phyloP scores from a whole-genome alignment of 1,284 basidiomycete genomes.

The Sphaerobolus stellatus region DNA sequence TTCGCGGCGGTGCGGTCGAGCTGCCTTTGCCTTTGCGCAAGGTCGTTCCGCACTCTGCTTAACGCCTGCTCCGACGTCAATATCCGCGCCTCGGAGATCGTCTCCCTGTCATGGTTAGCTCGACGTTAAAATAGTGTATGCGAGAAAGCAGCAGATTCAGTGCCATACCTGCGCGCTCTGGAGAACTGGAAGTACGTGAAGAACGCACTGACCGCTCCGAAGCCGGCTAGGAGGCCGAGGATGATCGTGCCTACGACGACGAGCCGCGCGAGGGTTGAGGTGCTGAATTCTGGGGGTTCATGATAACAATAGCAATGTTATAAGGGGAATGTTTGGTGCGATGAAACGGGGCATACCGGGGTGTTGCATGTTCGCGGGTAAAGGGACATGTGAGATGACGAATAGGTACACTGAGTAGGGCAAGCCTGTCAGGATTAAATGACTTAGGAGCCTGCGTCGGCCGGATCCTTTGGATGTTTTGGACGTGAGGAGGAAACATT shows the following conservation, averaged over 20 bases:
- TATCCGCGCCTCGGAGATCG: constrained; percentile 46
- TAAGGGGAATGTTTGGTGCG: background rate
- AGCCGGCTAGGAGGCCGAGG: constrained; percentile 70
- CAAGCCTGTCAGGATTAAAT: constrained; percentile 44
- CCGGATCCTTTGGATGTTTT: constrained; percentile 17
- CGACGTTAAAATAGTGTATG: background rate
- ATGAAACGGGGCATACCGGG: constrained; percentile 2
- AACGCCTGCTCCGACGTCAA: constrained; percentile 49
- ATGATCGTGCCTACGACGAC: constrained; percentile 72
- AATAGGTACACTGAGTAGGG: constrained; percentile 59
- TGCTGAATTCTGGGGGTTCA: constrained; percentile 44
- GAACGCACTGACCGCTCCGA: constrained; percentile 60
- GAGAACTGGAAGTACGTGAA: constrained; percentile 10
- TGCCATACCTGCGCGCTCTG: constrained; percentile 6
- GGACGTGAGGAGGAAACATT: constrained; percentile 58
- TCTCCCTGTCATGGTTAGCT: constrained; percentile 14
- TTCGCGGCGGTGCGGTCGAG: constrained; percentile 36
- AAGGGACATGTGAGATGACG: constrained; percentile 61
- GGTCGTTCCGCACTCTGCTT: constrained; percentile 51
- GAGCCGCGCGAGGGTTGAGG: constrained; percentile 56
- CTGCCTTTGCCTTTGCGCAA: constrained; percentile 39
- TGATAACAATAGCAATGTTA: constrained; percentile 17
- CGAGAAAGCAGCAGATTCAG: background rate
- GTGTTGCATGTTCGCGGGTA: constrained; percentile 47
- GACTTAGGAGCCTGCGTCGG: constrained; percentile 31